These are phyloP conservation scores for Dictyostelium capitatum DNA, from an alignment of 78 protist genomes.

Conservation along the genomic window DNA sequence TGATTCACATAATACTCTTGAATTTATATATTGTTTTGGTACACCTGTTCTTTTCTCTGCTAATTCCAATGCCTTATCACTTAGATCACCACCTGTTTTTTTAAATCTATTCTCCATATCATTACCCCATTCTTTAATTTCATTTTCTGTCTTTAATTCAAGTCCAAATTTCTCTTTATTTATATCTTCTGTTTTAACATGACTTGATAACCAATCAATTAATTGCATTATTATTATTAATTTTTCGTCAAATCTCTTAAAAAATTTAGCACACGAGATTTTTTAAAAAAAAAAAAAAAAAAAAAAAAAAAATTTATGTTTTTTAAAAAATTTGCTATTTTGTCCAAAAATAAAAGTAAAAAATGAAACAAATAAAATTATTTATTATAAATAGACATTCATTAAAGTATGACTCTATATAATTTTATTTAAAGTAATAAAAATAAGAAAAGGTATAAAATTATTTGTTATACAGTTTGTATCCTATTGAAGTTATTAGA, in stretches of 20 bases:
- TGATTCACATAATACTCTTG: slow-evolving; percentile 1
- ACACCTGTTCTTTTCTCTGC: background rate
- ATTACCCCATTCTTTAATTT: background rate
- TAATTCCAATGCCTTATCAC: background rate
- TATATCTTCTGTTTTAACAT: background rate
- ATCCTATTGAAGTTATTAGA: too few species aligned
- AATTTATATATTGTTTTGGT: background rate
- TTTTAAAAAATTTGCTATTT: background rate
- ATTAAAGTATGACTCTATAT: too few species aligned
- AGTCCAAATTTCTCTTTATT: slow-evolving; percentile 13
- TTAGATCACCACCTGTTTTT: background rate
- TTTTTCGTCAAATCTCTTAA: too few species aligned
- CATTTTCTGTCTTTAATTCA: background rate
- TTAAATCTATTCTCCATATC: background rate
- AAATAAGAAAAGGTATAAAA: too few species aligned
- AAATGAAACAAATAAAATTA: too few species aligned
- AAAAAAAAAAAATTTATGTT: background rate
- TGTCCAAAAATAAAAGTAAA: background rate
- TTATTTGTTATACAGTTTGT: too few species aligned
- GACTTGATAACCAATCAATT: slow-evolving; percentile 11
- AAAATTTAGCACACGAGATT: too few species aligned
- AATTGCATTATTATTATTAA: background rate
- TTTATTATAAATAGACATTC: too few species aligned
- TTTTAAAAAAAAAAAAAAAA: background rate
- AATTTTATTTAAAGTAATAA: too few species aligned